These are phyloP conservation scores for Cladophialophora chaetospira DNA, from an alignment of 2,329 filamentous ascomycete species.

Conservation along the genomic window DNA sequence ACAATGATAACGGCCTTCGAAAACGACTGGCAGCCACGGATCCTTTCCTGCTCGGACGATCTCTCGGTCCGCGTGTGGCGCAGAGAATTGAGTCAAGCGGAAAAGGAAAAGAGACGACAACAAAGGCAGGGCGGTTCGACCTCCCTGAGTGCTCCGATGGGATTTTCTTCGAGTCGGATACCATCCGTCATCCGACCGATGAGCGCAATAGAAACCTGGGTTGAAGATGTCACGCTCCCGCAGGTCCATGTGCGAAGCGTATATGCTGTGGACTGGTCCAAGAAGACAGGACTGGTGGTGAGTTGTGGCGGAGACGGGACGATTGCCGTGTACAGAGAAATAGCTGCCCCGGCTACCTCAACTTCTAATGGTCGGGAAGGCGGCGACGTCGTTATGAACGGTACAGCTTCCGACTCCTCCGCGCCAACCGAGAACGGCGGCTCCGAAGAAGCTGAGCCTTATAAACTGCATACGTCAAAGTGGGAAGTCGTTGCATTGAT, in stretches of 20 bases:
- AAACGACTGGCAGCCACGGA: conserved; percentile 50
- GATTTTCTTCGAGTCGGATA: conserved; percentile 47
- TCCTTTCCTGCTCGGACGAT: conserved; percentile 87
- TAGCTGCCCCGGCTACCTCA: conserved; percentile 23
- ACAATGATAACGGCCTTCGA: conserved; percentile 33
- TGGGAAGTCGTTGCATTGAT: conserved; percentile 74
- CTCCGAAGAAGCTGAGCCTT: conserved; percentile 19
- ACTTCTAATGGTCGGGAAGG: conserved; percentile 8
- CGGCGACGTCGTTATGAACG: conserved; percentile 33
- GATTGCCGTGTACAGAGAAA: conserved; percentile 76
- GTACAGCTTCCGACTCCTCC: conserved; percentile 32
- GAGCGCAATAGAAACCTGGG: conserved; percentile 78
- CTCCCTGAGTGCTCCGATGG: conserved; percentile 21
- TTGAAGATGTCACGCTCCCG: conserved; percentile 74
- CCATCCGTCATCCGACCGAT: conserved; percentile 85
- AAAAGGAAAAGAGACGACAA: conserved; percentile 39
- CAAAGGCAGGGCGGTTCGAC: neutral
- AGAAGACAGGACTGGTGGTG: conserved; percentile 73
- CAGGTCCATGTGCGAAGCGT: conserved; percentile 75
- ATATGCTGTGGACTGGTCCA: conserved; percentile 85
- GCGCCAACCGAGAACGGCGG: neutral
- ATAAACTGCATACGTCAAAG: conserved; percentile 45
- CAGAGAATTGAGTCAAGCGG: conserved; percentile 58
- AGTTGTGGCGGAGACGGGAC: conserved; percentile 86
- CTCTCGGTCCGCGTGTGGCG: conserved; percentile 77